Conservation (phyloP, 1,139 yeast species). For the Pichia sp. region DNA sequence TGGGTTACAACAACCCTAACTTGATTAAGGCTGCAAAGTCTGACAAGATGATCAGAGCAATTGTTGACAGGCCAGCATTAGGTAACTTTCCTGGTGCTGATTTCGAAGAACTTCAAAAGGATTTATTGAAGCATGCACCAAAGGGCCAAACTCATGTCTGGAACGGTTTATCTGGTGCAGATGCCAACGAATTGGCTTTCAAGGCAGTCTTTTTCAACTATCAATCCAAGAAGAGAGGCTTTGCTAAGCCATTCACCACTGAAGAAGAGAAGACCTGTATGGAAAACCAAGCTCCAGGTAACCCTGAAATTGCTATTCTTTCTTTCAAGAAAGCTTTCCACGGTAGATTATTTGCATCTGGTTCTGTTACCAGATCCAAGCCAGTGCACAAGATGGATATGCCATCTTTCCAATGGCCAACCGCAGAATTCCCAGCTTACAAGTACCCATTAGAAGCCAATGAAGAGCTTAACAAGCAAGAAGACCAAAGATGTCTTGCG, state of each 20-base stretch:
- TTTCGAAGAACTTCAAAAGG: constrained; percentile 48
- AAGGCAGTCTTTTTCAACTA: constrained; percentile 79
- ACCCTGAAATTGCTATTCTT: constrained; percentile 66
- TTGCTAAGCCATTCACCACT: constrained; percentile 39
- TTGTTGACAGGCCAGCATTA: constrained; percentile 71
- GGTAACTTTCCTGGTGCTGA: constrained; percentile 71
- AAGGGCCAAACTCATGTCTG: constrained; percentile 61
- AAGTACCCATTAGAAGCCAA: constrained; percentile 62
- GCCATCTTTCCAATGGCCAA: constrained; percentile 85
- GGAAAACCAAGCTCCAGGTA: constrained; percentile 66
- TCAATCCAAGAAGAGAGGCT: constrained; percentile 54
- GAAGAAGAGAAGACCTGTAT: constrained; percentile 58
- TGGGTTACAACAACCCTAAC: constrained; percentile 75
- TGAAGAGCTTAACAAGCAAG: constrained; percentile 48
- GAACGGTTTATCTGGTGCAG: constrained; percentile 78
- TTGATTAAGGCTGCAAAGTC: constrained; percentile 55
- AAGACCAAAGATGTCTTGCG: constrained; percentile 61
- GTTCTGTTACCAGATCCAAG: constrained; percentile 72
- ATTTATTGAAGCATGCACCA: constrained; percentile 60
- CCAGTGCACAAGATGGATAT: constrained; percentile 80
- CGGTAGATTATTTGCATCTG: constrained; percentile 76
- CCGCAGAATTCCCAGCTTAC: constrained; percentile 71
- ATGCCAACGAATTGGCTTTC: constrained; percentile 79
- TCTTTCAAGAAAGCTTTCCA: constrained; percentile 75
- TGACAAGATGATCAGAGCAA: constrained; percentile 57